Percentiles rank a stretch among this genome's conserved stretches.
Evolutionary conservation across 129 eudicot genomes (phyloP).

Genomic region (Erigeron canadensis): DNA sequence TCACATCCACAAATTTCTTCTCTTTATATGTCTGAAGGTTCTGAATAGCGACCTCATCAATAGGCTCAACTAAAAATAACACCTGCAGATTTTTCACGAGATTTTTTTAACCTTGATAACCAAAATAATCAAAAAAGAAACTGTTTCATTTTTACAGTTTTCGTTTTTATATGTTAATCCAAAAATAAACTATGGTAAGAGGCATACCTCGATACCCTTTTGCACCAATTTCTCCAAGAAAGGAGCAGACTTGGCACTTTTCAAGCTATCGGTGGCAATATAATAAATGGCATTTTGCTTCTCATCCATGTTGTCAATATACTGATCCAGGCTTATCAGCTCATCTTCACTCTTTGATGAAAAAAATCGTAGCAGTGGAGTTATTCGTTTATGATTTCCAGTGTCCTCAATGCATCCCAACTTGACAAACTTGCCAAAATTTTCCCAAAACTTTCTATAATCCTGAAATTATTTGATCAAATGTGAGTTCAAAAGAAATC

Average conservation of each 20-base stretch:
- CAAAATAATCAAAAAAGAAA: neutral
- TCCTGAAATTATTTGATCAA: constrained; percentile 50
- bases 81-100: constrained; percentile 16
- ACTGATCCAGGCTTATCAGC: constrained; percentile 75
- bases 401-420: constrained; percentile 91
- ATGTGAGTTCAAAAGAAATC: neutral
- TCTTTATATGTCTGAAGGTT: constrained; percentile 88
- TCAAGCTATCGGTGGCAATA: constrained; percentile 89
- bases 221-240: constrained; percentile 91
- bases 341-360: constrained; percentile 86
- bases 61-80: constrained; percentile 80
- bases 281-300: constrained; percentile 89
- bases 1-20: constrained; percentile 94
- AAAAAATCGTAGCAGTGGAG: constrained; percentile 74
- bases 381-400: constrained; percentile 83
- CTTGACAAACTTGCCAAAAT: constrained; percentile 85
- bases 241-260: constrained; percentile 95
- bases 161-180: too few species aligned
- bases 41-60: constrained; percentile 95
- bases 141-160: too few species aligned
- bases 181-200: neutral
- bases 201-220: constrained; percentile 77
- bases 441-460: constrained; percentile 97
- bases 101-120: neutral
- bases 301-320: constrained; percentile 86